Base-by-base conservation (phyloP, 805 yeast species). In the Wickerhamomyces sydowiorum region DNA sequence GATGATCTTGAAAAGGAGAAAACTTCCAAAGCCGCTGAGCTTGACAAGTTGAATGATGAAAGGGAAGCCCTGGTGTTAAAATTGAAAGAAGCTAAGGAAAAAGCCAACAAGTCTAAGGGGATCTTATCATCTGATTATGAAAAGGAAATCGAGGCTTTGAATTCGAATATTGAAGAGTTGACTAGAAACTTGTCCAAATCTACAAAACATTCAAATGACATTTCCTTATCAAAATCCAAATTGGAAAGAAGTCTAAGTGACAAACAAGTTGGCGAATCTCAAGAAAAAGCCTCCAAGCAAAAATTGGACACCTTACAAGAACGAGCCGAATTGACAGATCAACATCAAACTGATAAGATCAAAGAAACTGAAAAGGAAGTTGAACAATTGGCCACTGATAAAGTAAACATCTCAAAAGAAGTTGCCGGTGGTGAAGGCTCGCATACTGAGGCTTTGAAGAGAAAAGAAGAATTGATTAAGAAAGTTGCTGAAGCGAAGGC, bases 401-500 rank as follows among this genome's bases (percentile, higher is more conserved):
- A 25, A 21, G 34, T 13, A 2, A 31, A 31, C 12, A 18, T 6
- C n/a, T 18, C 22, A 5, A 31, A 31, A 14, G 35, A 39, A 24
- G 43, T 18, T 20, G 34, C 21, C 15, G 27, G 20, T 7, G 42
- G 38, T 30, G 42, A 7, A 19, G 35, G 19, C 20, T 17, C 35
- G 20, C 7, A 19, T 10, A 17, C 35, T 32, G 40, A 20, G 5
- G 40, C 45, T 20, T 36, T 19, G 28, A 23, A 30, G 24, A 25
- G 46, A 27, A 53, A 49, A 36, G 45, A 48, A 13, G 42, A 33
- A 6, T 34, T 54, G 14, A 17, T 41, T 27, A 44, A 39, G 14
- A 52, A 51, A 40, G 39, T 54, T 21, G 48, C 45, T 29, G 53
- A 43, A 7, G 55, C 57, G 1, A 52, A 39, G 38, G 37, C 38